Conservation (phyloP, 2,329 filamentous ascomycete species). For the Davidsoniella eucalypti region DNA sequence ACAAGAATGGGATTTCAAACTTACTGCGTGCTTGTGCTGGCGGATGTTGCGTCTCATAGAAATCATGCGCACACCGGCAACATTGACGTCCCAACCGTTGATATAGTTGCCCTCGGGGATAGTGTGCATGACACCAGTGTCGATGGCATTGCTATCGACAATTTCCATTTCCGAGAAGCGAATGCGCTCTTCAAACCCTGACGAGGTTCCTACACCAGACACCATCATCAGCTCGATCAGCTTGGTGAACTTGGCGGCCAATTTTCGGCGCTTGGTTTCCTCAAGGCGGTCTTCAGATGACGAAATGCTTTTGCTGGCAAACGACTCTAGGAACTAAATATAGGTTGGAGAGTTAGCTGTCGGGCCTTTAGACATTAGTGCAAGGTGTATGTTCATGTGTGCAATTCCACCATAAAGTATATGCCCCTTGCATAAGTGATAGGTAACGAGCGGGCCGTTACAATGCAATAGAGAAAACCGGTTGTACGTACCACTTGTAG, state of each 20-base stretch:
- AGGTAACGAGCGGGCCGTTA: neutral
- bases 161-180: constrained; percentile 94
- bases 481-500: constrained; percentile 61
- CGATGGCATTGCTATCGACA: constrained; percentile 82
- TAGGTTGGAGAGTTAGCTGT: neutral
- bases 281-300: constrained; percentile 91
- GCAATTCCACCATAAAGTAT: neutral
- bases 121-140: constrained; percentile 73
- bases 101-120: constrained; percentile 82
- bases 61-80: constrained; percentile 70
- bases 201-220: constrained; percentile 85
- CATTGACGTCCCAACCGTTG: constrained; percentile 94
- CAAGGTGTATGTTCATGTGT: constrained; percentile 3
- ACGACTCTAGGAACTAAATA: constrained; percentile 77
- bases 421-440: no score
- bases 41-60: constrained; percentile 73
- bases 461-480: neutral
- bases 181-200: constrained; percentile 93
- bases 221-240: constrained; percentile 99
- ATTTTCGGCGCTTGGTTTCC: constrained; percentile 84
- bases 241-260: constrained; percentile 87
- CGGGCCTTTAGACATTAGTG: no score
- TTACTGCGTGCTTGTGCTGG: constrained; percentile 78
- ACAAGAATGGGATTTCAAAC: constrained; percentile 19
- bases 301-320: constrained; percentile 92